Evolutionary conservation across 805 yeast genomes (phyloP).

Genomic region (Metschnikowia corniflorae): DNA sequence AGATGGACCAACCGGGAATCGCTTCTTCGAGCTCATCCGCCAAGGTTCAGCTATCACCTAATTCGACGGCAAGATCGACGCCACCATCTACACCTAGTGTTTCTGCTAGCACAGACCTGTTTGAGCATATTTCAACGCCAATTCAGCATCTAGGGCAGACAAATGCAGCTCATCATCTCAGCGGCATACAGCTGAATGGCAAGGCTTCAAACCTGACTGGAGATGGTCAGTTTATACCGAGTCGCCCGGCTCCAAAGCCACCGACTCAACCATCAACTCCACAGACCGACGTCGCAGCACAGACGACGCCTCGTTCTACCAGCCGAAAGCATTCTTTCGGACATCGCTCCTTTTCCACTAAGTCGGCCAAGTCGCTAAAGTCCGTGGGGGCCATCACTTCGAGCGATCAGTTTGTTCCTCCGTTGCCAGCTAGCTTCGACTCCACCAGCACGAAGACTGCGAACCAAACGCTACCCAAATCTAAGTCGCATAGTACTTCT

Average conservation of each 20-base stretch:
- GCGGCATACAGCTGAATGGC: no score
- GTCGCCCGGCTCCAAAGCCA: conserved; percentile 68
- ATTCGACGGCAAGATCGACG: conserved; percentile 24
- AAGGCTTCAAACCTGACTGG: conserved; percentile 1
- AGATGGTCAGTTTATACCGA: conserved; percentile 53
- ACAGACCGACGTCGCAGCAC: conserved; percentile 10
- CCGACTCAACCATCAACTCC: conserved; percentile 24
- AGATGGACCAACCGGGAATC: conserved; percentile 17
- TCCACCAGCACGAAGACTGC: no score
- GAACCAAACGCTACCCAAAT: conserved; percentile 38
- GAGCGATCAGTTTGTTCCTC: conserved; percentile 18
- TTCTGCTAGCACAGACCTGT: conserved; percentile 13
- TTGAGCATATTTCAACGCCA: conserved; percentile 11
- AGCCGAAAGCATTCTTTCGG: conserved; percentile 8
- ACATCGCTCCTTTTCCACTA: conserved; percentile 34
- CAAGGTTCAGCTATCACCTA: conserved; percentile 15
- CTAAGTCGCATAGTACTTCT: conserved; percentile 39
- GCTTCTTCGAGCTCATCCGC: conserved; percentile 1
- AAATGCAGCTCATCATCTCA: no score
- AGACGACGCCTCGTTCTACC: conserved; percentile 11
- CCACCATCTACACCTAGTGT: conserved; percentile 30
- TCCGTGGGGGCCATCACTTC: conserved; percentile 4
- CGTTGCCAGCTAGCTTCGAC: no score
- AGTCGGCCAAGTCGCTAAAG: conserved; percentile 29
- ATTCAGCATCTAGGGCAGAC: conserved; percentile 1